These are phyloP conservation scores for Plasmodium vivax DNA, from an alignment of 169 alveolate genomes.

Conservation along the genomic window DNA sequence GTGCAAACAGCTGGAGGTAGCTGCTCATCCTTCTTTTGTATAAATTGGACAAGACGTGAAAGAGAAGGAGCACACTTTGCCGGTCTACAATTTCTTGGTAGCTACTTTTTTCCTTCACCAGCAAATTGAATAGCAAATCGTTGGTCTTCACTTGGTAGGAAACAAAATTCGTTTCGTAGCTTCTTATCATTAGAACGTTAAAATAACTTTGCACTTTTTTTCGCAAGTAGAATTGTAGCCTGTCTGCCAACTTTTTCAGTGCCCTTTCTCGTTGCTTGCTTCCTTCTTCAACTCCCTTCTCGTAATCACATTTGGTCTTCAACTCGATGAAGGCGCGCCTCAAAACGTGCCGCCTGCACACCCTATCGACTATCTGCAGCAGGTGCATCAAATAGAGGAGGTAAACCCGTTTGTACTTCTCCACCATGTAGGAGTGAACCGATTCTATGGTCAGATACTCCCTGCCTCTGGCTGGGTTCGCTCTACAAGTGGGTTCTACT, in stretches of 20 bases:
- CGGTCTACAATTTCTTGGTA: conserved; percentile 26
- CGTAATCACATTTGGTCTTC: background rate
- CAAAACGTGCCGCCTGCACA: background rate
- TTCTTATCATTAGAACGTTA: conserved; percentile 9
- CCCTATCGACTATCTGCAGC: conserved; percentile 11
- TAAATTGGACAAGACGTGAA: background rate
- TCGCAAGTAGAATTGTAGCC: background rate
- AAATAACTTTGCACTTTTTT: conserved; percentile 31
- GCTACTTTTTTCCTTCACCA: conserved; percentile 45
- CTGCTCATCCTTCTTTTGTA: conserved; percentile 25
- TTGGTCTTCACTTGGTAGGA: conserved; percentile 49
- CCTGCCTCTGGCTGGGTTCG: background rate
- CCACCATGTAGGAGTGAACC: conserved; percentile 32
- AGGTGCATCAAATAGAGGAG: conserved; percentile 28
- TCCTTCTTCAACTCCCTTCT: background rate
- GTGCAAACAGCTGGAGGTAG: conserved; percentile 17
- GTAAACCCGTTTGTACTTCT: conserved; percentile 23
- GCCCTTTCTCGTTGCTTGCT: background rate
- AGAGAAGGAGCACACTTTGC: conserved; percentile 6
- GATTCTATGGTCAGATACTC: conserved; percentile 48
- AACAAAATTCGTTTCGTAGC: conserved; percentile 42
- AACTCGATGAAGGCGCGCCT: background rate
- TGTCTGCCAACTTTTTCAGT: conserved; percentile 9
- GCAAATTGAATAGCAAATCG: conserved; percentile 23
- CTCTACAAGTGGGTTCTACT: conserved; percentile 3